phyloP scores from a whole-genome alignment of 2,329 filamentous ascomycete genomes.

The Claviceps spartinae region DNA sequence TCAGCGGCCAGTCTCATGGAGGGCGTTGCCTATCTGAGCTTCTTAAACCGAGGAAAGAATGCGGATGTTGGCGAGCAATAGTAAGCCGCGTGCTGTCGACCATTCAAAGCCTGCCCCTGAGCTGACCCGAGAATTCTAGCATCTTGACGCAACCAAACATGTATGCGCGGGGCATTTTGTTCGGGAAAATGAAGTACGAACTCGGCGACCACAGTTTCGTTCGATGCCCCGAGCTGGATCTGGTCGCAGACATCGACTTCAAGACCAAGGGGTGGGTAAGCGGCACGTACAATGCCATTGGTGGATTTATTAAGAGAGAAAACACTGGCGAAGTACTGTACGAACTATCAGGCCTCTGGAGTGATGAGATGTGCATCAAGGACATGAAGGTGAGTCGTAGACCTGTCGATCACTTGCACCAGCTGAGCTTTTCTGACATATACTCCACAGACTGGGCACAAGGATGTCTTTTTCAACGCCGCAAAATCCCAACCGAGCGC shows the following conservation, averaged over 20 bases:
- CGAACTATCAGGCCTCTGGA: conserved; percentile 88
- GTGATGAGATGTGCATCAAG: conserved; percentile 86
- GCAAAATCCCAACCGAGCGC: conserved; percentile 61
- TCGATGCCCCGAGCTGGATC: conserved; percentile 72
- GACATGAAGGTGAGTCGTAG: conserved; percentile 50
- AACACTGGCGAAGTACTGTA: conserved; percentile 77
- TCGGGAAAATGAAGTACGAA: conserved; percentile 99
- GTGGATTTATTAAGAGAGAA: conserved; percentile 78
- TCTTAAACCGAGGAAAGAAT: conserved; percentile 63
- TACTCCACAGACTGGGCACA: conserved; percentile 65
- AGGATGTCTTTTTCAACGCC: conserved; percentile 82
- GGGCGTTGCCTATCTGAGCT: conserved; percentile 72
- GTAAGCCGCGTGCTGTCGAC: conserved; percentile 39
- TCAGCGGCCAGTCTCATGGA: conserved; percentile 98
- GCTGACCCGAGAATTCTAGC: conserved; percentile 28
- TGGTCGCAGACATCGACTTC: conserved; percentile 89
- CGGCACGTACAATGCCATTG: conserved; percentile 92
- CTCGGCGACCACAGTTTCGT: conserved; percentile 92
- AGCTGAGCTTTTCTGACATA: not conserved
- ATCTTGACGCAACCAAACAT: conserved; percentile 96
- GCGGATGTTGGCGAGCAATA: conserved; percentile 66
- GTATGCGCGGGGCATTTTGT: conserved; percentile 93
- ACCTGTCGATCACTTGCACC: not conserved
- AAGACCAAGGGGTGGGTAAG: conserved; percentile 97
- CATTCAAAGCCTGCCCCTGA: not conserved